Conservation (phyloP, 371 early-diverging fungal genomes). For the Mycotypha africana region DNA sequence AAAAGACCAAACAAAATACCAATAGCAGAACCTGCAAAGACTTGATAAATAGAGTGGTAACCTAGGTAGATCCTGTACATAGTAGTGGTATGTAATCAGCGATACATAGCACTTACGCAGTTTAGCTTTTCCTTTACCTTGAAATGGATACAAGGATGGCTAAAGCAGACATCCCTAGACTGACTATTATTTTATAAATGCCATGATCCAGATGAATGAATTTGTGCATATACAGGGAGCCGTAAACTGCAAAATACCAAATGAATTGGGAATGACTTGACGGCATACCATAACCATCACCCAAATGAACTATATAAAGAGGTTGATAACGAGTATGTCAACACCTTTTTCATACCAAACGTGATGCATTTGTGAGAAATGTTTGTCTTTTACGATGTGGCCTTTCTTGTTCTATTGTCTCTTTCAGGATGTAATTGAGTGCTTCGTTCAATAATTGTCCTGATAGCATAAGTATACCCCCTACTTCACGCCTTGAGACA, state of each 20-base stretch:
- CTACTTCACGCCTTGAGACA: conserved; percentile 69
- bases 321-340: too few relatives aligned
- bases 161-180: conserved; percentile 25
- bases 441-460: conserved; percentile 85
- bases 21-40: conserved; percentile 59
- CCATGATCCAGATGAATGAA: conserved; percentile 27
- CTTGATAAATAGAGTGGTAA: conserved; percentile 80
- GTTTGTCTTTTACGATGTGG: conserved; percentile 69
- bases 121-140: conserved; percentile 30
- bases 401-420: conserved; percentile 62
- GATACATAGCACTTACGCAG: not conserved
- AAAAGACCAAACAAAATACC: conserved; percentile 56
- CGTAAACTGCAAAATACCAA: conserved; percentile 73
- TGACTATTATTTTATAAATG: conserved; percentile 38
- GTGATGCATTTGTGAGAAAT: too few relatives aligned
- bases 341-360: too few relatives aligned
- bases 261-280: conserved; percentile 92
- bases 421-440: conserved; percentile 69
- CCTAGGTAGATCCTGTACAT: conserved; percentile 68
- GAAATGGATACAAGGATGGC: conserved; percentile 50
- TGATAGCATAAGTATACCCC: conserved; percentile 61
- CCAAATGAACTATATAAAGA: conserved; percentile 57
- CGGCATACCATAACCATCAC: conserved; percentile 93
- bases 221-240: conserved; percentile 53
- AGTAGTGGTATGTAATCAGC: not conserved